Percentiles rank a stretch among this genome's conserved stretches.
Conservation (phyloP, 2,329 filamentous ascomycete species). For the Calcarisporium arbuscula region DNA sequence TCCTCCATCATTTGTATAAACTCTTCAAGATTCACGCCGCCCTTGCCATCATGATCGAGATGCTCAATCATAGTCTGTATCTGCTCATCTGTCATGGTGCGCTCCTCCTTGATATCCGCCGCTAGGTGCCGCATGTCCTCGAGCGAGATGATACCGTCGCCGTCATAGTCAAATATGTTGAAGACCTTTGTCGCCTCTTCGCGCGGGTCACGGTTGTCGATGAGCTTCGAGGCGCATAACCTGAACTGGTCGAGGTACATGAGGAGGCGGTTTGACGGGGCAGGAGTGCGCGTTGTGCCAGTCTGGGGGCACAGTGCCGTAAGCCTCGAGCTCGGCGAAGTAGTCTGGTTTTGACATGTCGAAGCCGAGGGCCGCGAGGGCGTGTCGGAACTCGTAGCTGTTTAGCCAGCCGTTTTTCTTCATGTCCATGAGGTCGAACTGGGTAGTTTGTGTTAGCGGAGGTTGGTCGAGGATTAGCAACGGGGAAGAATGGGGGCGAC, state of each 20-base stretch:
- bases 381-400: slow-evolving; percentile 96
- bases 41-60: slow-evolving; percentile 90
- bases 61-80: slow-evolving; percentile 94
- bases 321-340: slow-evolving; percentile 69
- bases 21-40: slow-evolving; percentile 63
- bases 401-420: slow-evolving; percentile 91
- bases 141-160: slow-evolving; percentile 83
- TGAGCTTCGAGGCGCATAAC: slow-evolving; percentile 70
- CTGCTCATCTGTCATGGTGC: slow-evolving; percentile 82
- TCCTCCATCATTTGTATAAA: slow-evolving; percentile 57
- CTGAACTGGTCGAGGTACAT: slow-evolving; percentile 51
- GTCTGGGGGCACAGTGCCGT: slow-evolving; percentile 64
- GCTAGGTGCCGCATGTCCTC: slow-evolving; percentile 84
- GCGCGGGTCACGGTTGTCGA: slow-evolving; percentile 73
- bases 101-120: slow-evolving; percentile 74
- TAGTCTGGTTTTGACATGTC: slow-evolving; percentile 83
- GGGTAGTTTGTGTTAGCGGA: slow-evolving; percentile 4
- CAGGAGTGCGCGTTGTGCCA: slow-evolving; percentile 39
- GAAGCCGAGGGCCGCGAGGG: slow-evolving; percentile 90
- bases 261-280: slow-evolving; percentile 37
- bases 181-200: slow-evolving; percentile 91
- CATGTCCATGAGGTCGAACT: slow-evolving; percentile 94
- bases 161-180: slow-evolving; percentile 83
- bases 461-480: background rate
- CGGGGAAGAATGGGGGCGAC: background rate